Base-by-base conservation (phyloP, 1,139 yeast genomes). In the Taphrina wiesneri region DNA sequence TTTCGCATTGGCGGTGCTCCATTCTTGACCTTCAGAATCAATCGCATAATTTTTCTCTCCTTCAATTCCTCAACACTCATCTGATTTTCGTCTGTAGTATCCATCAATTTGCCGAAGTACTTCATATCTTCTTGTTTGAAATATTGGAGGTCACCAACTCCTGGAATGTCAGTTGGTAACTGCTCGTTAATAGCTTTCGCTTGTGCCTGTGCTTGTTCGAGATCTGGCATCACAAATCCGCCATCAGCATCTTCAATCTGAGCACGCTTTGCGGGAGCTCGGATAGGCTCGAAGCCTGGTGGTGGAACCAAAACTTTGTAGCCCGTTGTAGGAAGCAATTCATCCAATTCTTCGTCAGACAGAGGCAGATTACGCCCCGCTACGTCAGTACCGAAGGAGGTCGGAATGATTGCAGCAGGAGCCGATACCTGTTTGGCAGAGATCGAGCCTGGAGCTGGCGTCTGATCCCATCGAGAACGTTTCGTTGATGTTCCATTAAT, bases 41-140 rank as follows among this genome's bases (percentile, higher is more conserved):
- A 77, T 63, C 82, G 82, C 85, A 88, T 79, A 21, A 89, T 85
- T 67, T 82, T 82, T 13, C 85, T 76, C 70, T 88, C 92, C 65
- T 82, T 82, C 60, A 79, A 76, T 69, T 87, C 92, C 5, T 83
- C 85, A 0, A 78, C 69, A 0, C 85, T 74, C 39, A 85, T 72
- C 0, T 78, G 76, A 26, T 69, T 71, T 26, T 74, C 77, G 7
- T 75, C 75, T 19, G 76, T 75, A 1, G 79, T 74, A 15, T 79
- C 78, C 5, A 86, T 76, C 19, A 89, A 80, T 68, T 83, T 82
- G 0, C 88, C 87, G 75, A 92, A 91, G 73, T 87, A 84, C 73
- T 85, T 84, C 75, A 82, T 79, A 74, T 92, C 97, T 63, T 86
- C 85, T 49, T 85, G 86, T 70, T 85, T 88, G 75, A 90, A 86